phyloP scores from a whole-genome alignment of 495 filamentous ascomycete genomes.

The Cryomyces minteri region DNA sequence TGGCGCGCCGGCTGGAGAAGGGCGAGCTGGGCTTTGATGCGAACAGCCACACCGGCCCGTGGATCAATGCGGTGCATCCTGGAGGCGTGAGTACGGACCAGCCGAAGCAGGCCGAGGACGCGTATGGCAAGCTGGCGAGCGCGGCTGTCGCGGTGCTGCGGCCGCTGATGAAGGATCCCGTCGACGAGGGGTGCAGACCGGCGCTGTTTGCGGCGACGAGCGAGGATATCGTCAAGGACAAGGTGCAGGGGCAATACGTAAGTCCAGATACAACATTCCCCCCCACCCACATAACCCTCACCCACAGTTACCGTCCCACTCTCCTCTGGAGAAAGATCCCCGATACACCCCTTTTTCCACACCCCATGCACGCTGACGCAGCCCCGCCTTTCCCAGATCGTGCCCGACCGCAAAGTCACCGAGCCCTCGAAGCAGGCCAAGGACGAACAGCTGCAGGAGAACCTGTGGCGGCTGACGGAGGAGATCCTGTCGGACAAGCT shows the following conservation, averaged over 20 bases:
- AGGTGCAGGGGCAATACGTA: constrained; percentile 30
- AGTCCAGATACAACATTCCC: constrained; percentile 2
- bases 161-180: constrained; percentile 32
- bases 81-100: constrained; percentile 31
- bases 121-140: constrained; percentile 28
- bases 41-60: constrained; percentile 13
- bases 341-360: no score
- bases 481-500: constrained; percentile 21
- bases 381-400: constrained; percentile 19
- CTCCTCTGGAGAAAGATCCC: no score
- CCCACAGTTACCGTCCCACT: no score
- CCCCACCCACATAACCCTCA: no score
- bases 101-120: constrained; percentile 31
- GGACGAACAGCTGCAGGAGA: constrained; percentile 20
- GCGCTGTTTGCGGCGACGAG: constrained; percentile 31
- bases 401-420: constrained; percentile 31
- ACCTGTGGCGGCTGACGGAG: constrained; percentile 24
- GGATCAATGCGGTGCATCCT: constrained; percentile 30
- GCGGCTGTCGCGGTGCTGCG: constrained; percentile 19
- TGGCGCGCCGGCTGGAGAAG: constrained; percentile 16
- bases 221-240: constrained; percentile 23
- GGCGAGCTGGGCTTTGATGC: constrained; percentile 19
- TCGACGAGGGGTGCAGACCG: constrained; percentile 27
- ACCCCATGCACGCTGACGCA: background rate
- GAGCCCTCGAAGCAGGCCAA: constrained; percentile 22